A percentile compares a stretch with the other conserved stretches of the same genome.
These are phyloP conservation scores for Sclerotiophoma versabilis DNA, from an alignment of 2,329 filamentous ascomycete species.

Conservation along the genomic window DNA sequence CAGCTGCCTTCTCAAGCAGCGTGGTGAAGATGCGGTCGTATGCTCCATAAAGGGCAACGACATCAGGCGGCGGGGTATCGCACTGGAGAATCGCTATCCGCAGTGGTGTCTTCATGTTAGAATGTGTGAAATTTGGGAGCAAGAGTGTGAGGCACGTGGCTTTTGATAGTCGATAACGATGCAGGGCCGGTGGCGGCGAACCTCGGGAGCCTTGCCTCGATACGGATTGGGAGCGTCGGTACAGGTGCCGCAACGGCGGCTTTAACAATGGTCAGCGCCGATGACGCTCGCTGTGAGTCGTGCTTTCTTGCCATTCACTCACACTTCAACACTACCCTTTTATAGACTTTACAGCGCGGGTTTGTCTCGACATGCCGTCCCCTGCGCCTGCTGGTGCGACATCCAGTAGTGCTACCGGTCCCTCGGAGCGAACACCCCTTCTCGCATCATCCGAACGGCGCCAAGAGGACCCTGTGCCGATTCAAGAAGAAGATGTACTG, in stretches of 20 bases:
- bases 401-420: background rate
- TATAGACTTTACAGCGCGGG: too few relatives aligned
- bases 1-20: conserved; percentile 60
- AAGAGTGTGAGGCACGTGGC: background rate
- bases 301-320: background rate
- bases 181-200: conserved; percentile 10
- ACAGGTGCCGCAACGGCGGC: conserved; percentile 3
- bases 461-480: conserved; percentile 25
- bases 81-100: conserved; percentile 89
- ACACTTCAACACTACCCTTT: background rate
- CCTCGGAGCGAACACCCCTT: conserved; percentile 45
- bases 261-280: background rate
- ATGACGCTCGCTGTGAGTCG: conserved; percentile 6
- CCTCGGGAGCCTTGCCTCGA: conserved; percentile 10
- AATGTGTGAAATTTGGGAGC: background rate
- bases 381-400: conserved; percentile 2
- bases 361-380: conserved; percentile 10
- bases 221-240: conserved; percentile 2
- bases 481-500: conserved; percentile 31
- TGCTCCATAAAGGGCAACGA: conserved; percentile 69
- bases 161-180: conserved; percentile 8
- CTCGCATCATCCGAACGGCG: conserved; percentile 27
- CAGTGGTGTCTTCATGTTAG: conserved; percentile 55
- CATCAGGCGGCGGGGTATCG: conserved; percentile 75
- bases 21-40: conserved; percentile 71